Conservation (phyloP, 2,329 filamentous ascomycete species). For the Diaporthe ilicicola region DNA sequence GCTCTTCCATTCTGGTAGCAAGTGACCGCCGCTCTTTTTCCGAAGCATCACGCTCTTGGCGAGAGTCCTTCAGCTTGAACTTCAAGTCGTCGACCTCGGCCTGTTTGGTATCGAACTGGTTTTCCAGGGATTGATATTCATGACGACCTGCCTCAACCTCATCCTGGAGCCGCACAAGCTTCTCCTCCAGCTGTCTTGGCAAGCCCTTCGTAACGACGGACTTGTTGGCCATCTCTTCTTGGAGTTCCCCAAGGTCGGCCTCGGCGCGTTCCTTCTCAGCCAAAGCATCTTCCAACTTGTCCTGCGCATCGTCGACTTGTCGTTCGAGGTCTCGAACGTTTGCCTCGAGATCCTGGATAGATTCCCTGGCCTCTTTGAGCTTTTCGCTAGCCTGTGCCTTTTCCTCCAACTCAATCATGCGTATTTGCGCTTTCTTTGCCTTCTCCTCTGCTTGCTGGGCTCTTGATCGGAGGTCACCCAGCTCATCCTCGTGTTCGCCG, state of each 20-base stretch:
- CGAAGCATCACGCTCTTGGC: slow-evolving; percentile 52
- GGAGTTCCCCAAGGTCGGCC: slow-evolving; percentile 69
- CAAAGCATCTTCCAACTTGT: slow-evolving; percentile 62
- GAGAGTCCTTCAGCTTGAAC: slow-evolving; percentile 52
- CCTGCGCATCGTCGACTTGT: slow-evolving; percentile 62
- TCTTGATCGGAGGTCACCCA: slow-evolving; percentile 60
- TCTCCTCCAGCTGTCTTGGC: slow-evolving; percentile 79
- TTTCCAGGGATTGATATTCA: slow-evolving; percentile 61
- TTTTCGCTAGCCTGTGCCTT: slow-evolving; percentile 61
- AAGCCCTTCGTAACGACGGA: slow-evolving; percentile 79
- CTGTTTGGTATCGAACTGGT: slow-evolving; percentile 56
- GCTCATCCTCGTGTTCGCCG: slow-evolving; percentile 60
- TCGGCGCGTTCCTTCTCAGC: slow-evolving; percentile 66
- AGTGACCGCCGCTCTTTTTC: slow-evolving; percentile 50
- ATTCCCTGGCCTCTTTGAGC: slow-evolving; percentile 64
- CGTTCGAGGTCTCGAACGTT: slow-evolving; percentile 62
- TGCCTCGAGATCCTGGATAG: slow-evolving; percentile 66
- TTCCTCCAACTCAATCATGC: slow-evolving; percentile 63
- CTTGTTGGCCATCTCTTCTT: slow-evolving; percentile 82
- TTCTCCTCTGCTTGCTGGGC: slow-evolving; percentile 62
- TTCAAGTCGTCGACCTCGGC: slow-evolving; percentile 56
- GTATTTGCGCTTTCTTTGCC: slow-evolving; percentile 63
- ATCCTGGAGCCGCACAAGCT: slow-evolving; percentile 69
- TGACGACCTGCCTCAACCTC: slow-evolving; percentile 66
- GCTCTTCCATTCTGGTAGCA: slow-evolving; percentile 60